These are phyloP conservation scores for Cystobasidium pallidum DNA, from an alignment of 1,284 basidiomycete species.

Conservation along the genomic window DNA sequence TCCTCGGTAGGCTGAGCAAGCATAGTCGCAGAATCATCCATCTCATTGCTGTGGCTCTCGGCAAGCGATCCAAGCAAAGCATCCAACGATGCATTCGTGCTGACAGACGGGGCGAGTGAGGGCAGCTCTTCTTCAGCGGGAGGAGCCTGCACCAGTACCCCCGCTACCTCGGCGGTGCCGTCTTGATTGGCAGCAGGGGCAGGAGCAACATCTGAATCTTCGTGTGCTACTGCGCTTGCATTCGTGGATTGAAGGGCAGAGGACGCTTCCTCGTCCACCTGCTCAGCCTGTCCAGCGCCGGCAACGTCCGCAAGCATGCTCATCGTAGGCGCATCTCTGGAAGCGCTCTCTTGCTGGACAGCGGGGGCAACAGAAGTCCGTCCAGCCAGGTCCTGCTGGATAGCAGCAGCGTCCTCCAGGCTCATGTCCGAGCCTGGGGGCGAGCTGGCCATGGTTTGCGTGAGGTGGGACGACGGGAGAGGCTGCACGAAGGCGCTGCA, in stretches of 20 bases:
- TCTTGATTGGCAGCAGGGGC: not conserved
- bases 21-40: not conserved
- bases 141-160: not conserved
- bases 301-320: constrained; percentile 16
- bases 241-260: constrained; percentile 3
- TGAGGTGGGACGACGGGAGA: no score
- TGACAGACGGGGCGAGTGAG: not conserved
- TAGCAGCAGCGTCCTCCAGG: constrained; percentile 26
- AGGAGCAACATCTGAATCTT: not conserved
- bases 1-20: not conserved
- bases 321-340: constrained; percentile 4
- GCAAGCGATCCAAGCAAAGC: constrained; percentile 20
- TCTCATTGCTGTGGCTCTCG: not conserved
- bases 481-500: not conserved
- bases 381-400: constrained; percentile 17
- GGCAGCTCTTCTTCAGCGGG: not conserved
- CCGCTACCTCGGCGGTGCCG: not conserved
- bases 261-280: not conserved
- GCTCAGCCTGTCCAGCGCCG: not conserved
- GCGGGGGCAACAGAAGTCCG: not conserved
- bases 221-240: not conserved
- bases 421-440: constrained; percentile 29
- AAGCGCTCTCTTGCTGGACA: not conserved
- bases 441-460: constrained; percentile 3
- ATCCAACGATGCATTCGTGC: constrained; percentile 15